Evolutionary conservation across 2,329 filamentous ascomycete genomes (phyloP).

Genomic region (Colletotrichum tofieldiae): DNA sequence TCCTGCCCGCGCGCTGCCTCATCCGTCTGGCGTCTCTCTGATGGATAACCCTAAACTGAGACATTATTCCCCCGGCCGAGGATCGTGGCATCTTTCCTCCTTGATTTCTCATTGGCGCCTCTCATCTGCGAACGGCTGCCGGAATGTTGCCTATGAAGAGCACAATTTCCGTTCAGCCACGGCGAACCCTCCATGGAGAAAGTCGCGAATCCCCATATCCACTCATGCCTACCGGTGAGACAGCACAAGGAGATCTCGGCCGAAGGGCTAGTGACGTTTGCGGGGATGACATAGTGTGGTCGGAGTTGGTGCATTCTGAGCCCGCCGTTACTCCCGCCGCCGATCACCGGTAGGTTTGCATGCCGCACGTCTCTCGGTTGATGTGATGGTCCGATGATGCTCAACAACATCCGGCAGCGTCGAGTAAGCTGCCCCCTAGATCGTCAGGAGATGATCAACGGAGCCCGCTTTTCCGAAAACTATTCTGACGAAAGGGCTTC

Average conservation of each 20-base stretch:
- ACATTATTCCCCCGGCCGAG: slow-evolving; percentile 19
- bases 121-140: slow-evolving; percentile 37
- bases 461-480: not conserved
- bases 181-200: slow-evolving; percentile 13
- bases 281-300: slow-evolving; percentile 23
- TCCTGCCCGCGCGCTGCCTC: slow-evolving; percentile 3
- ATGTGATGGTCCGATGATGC: slow-evolving; percentile 6
- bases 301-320: slow-evolving; percentile 26
- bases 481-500: not conserved
- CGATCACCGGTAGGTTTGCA: slow-evolving; percentile 30
- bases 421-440: not conserved
- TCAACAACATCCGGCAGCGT: slow-evolving; percentile 17
- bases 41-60: slow-evolving; percentile 29
- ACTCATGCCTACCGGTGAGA: slow-evolving; percentile 16
- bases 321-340: slow-evolving; percentile 37
- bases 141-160: slow-evolving; percentile 7
- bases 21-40: slow-evolving; percentile 29
- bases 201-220: slow-evolving; percentile 14
- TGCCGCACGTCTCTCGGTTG: slow-evolving; percentile 10
- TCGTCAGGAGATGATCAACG: slow-evolving; percentile 3
- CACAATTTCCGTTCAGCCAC: slow-evolving; percentile 7
- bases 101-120: slow-evolving; percentile 18
- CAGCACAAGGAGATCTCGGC: slow-evolving; percentile 24
- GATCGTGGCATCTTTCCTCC: slow-evolving; percentile 26
- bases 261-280: slow-evolving; percentile 36